These are phyloP conservation scores for Sugiyamaella boreocaroliniensis DNA, from an alignment of 805 yeast species.

Conservation along the genomic window DNA sequence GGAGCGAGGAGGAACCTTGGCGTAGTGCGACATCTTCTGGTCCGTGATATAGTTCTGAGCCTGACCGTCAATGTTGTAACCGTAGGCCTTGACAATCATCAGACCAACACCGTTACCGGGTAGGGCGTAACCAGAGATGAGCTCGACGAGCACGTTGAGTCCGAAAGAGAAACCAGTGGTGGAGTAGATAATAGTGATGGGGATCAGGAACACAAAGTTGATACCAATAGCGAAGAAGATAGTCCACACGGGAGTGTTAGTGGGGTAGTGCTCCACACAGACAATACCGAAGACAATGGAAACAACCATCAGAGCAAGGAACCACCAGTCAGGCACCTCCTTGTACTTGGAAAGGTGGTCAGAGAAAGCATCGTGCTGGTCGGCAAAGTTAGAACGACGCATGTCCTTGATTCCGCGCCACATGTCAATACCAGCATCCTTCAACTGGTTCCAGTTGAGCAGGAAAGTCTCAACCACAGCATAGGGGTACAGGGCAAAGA, in stretches of 20 bases:
- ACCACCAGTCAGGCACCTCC: slow-evolving; percentile 77
- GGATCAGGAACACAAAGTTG: slow-evolving; percentile 51
- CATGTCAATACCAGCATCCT: slow-evolving; percentile 21
- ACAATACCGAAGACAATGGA: slow-evolving; percentile 40
- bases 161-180: slow-evolving; percentile 52
- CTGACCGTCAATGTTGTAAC: slow-evolving; percentile 44
- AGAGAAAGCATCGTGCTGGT: slow-evolving; percentile 20
- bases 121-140: slow-evolving; percentile 57
- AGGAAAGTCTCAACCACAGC: slow-evolving; percentile 38
- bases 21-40: slow-evolving; percentile 43
- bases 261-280: slow-evolving; percentile 35
- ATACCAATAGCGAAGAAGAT: slow-evolving; percentile 52
- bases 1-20: slow-evolving; percentile 38
- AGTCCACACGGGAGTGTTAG: slow-evolving; percentile 57
- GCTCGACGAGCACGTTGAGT: slow-evolving; percentile 56
- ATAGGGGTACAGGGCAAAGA: slow-evolving; percentile 47
- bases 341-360: slow-evolving; percentile 46
- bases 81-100: slow-evolving; percentile 44
- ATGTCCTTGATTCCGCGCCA: neutral
- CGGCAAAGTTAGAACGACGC: slow-evolving; percentile 50
- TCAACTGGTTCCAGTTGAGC: slow-evolving; percentile 9
- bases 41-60: slow-evolving; percentile 56
- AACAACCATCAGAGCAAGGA: slow-evolving; percentile 40
- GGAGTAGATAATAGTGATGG: slow-evolving; percentile 53
- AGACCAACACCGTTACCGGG: slow-evolving; percentile 56